These are phyloP conservation scores for Pichia norvegensis DNA, from an alignment of 1,139 yeast genomes.

Conservation along the genomic window DNA sequence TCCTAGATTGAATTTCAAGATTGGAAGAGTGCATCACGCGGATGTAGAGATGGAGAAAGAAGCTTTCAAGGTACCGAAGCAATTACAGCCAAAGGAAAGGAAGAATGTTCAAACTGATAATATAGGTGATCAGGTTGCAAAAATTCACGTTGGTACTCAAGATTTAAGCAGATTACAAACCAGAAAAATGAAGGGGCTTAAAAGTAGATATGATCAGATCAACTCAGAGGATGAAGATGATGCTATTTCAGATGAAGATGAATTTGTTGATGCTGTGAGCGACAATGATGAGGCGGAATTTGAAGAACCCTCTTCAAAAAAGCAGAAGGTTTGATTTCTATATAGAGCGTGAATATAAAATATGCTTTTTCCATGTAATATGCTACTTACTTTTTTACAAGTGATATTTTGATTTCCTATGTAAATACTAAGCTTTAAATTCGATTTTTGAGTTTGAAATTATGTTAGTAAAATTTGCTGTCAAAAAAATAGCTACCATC, in stretches of 20 bases:
- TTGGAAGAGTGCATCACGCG: slow-evolving; percentile 83
- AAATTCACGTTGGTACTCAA: slow-evolving; percentile 93
- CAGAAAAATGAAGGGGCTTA: slow-evolving; percentile 97
- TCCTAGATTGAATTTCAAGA: slow-evolving; percentile 86
- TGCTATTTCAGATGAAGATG: slow-evolving; percentile 20
- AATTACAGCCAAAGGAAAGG: slow-evolving; percentile 71
- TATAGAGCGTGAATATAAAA: too few species aligned
- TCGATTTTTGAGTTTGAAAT: neutral
- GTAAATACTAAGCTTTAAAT: neutral
- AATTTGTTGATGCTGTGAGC: slow-evolving; percentile 21
- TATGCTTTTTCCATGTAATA: too few species aligned
- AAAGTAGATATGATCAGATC: slow-evolving; percentile 71
- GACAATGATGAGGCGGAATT: slow-evolving; percentile 9
- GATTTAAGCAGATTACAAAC: slow-evolving; percentile 87
- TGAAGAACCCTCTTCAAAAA: slow-evolving; percentile 32
- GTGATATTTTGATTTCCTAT: neutral
- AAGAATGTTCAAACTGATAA: slow-evolving; percentile 83
- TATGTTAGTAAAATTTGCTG: slow-evolving; percentile 16
- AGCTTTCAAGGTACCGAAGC: slow-evolving; percentile 75
- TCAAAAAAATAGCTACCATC: slow-evolving; percentile 9
- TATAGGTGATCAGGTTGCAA: slow-evolving; percentile 96
- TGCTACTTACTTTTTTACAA: neutral
- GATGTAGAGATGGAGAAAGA: slow-evolving; percentile 87
- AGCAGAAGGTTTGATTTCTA: slow-evolving; percentile 21
- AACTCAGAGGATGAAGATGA: slow-evolving; percentile 45